Base-by-base conservation (phyloP, 371 early-diverging fungal species). In the Mortierella sp. region DNA sequence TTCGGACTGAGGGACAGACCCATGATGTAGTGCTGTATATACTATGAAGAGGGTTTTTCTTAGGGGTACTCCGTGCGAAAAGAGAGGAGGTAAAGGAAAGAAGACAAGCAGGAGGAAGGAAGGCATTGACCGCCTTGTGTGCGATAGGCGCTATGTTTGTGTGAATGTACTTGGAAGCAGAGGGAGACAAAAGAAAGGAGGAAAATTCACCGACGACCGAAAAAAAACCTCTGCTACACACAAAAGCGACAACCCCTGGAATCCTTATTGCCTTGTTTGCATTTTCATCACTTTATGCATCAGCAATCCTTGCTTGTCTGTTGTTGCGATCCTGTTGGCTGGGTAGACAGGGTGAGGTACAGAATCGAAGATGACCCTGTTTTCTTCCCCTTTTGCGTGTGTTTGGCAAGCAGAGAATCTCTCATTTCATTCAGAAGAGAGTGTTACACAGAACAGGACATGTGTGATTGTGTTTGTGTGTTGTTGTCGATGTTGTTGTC, bases 371-470 rank as follows among this genome's bases (percentile, higher is more conserved):
- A 60, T 14, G 14, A 60, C 63, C 63, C 63, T 32, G 32, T 32
- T 60, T 60, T 32, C 32, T 60, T 11, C 16, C 5, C 18, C 49
- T 49, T 58, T 12, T 29, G 58, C 12, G 29, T 58, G 60, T 27
- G 32, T 27, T 14, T 27, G 60, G 27, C 10, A 63, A 29, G 16
- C 11, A 32, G 32, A 16, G 63, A 63, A 32, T 32, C 16, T 29
- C 58, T 58, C 63, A 18, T 63, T 63, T 63, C 63, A 63, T 63
- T 63, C 63, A 18, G 63, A 35, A 51, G 63, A 18, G 38, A 35
- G 32, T 32, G 63, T 63, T 63, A 63, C 63, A 63, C 63, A 63
- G 63, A 63, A 32, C 55, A 63, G 21, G 63, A 63, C 63, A 35
- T 63, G 63, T 63, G 32, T 16, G 21, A 29, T 60, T 29, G 14